These are phyloP conservation scores for Cyclospora cayetanensis DNA, from an alignment of 169 alveolate species.

Conservation along the genomic window DNA sequence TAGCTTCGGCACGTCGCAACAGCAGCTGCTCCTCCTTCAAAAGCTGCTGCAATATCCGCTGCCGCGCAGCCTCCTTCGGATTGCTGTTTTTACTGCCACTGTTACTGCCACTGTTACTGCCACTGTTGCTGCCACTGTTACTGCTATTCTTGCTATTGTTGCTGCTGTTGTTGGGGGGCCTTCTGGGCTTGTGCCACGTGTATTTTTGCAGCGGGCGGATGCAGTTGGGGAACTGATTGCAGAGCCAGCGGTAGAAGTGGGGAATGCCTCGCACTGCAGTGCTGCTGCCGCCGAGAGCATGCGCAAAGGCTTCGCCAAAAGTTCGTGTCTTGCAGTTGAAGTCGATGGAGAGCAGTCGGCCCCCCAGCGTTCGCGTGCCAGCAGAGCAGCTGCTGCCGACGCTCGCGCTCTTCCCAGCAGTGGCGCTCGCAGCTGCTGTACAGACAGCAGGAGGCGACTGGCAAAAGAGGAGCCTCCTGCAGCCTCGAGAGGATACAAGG, in stretches of 20 bases:
- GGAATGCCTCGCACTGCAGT: conserved; percentile 49
- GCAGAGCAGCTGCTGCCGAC: conserved; percentile 16
- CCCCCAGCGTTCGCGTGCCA: too few relatives aligned
- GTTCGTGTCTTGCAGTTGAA: too few relatives aligned
- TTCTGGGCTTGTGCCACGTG: background rate
- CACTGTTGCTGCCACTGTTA: conserved; percentile 31
- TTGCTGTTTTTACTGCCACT: background rate
- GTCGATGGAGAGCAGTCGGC: too few relatives aligned
- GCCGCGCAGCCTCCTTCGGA: background rate
- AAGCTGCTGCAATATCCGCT: conserved; percentile 14
- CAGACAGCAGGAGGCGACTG: conserved; percentile 20
- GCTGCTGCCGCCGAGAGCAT: conserved; percentile 47
- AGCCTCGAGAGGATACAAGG: too few relatives aligned
- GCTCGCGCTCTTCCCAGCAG: too few relatives aligned
- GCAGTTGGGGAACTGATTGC: conserved; percentile 57
- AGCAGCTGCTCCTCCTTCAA: conserved; percentile 15
- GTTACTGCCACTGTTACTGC: background rate
- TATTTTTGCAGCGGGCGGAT: background rate
- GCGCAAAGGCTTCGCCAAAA: too few relatives aligned
- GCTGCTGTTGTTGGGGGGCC: background rate
- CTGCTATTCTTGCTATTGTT: background rate
- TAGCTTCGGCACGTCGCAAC: background rate
- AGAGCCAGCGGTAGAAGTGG: conserved; percentile 64
- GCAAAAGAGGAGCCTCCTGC: too few relatives aligned
- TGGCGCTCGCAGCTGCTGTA: background rate